A percentile compares a stretch with the other conserved stretches of the same genome.
Conservation (phyloP, 2,329 filamentous ascomycete genomes). For the Cladosporium sp. region DNA sequence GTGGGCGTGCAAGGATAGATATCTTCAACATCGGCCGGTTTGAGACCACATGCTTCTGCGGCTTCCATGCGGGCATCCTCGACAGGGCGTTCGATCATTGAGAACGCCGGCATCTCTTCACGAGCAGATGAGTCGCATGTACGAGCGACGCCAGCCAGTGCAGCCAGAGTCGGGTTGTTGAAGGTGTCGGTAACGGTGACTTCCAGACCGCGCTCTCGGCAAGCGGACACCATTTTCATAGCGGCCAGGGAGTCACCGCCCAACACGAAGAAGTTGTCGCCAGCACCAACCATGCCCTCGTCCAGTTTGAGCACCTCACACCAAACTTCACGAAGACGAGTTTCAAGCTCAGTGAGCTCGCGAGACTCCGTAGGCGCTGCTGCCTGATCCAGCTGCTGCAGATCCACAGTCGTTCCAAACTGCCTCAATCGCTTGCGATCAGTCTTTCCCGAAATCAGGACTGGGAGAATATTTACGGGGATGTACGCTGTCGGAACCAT, state of each 20-base stretch:
- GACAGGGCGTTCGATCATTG: constrained; percentile 14
- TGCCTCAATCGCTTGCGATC: constrained; percentile 34
- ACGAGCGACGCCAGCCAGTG: constrained; percentile 14
- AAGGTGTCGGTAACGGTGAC: constrained; percentile 51
- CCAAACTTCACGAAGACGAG: constrained; percentile 5
- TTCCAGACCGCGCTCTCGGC: constrained; percentile 42
- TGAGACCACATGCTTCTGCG: constrained; percentile 7
- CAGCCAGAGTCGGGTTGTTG: constrained; percentile 30
- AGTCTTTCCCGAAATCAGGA: constrained; percentile 49
- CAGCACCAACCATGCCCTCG: constrained; percentile 26
- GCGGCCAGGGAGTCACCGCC: constrained; percentile 64
- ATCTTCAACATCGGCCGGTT: constrained; percentile 38
- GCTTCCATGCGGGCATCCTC: constrained; percentile 6
- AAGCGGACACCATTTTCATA: constrained; percentile 59
- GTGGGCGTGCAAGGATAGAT: constrained; percentile 47
- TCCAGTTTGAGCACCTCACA: constrained; percentile 12
- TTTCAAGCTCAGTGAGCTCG: constrained; percentile 12
- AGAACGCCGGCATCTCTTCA: constrained; percentile 8
- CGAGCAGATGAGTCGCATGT: constrained; percentile 16
- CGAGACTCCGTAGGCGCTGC: neutral
- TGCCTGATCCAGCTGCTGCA: constrained; percentile 25
- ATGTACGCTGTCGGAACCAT: constrained; percentile 50
- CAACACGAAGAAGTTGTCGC: constrained; percentile 63
- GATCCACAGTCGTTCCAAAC: constrained; percentile 26
- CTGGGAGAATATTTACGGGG: constrained; percentile 48